Evolutionary conservation across 345 rosid species (phyloP).

Genomic region (Excoecaria cochinchinensis): DNA sequence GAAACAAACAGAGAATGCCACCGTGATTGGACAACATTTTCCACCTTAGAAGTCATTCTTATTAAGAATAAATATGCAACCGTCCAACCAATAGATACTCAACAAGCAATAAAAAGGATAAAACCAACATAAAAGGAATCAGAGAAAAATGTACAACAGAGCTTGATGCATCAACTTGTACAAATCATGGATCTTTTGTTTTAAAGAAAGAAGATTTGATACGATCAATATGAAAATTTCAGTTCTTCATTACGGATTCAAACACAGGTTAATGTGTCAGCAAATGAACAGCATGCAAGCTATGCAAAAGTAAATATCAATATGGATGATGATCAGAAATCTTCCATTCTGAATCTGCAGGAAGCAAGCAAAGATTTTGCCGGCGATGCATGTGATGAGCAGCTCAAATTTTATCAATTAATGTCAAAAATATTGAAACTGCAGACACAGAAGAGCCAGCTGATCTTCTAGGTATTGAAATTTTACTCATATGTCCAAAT

Average conservation of each 20-base stretch:
- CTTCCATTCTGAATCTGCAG: background rate
- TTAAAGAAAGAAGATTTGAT: constrained; percentile 28
- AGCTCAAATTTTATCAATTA: too few species aligned
- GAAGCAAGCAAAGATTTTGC: too few species aligned
- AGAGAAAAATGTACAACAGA: background rate
- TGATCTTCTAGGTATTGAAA: constrained; percentile 30
- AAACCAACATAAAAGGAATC: too few species aligned
- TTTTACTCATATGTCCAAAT: background rate
- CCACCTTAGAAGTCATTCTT: too few species aligned
- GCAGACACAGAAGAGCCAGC: constrained; percentile 21
- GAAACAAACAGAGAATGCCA: too few species aligned
- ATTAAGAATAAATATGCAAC: too few species aligned
- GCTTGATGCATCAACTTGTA: constrained; percentile 46
- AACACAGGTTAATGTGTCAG: background rate
- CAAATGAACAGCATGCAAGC: constrained; percentile 12
- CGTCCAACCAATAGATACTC: too few species aligned
- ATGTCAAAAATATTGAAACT: constrained; percentile 5
- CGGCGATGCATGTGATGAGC: too few species aligned
- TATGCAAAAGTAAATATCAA: constrained; percentile 20
- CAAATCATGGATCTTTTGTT: constrained; percentile 29
- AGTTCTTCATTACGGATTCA: constrained; percentile 22
- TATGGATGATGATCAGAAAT: constrained; percentile 4
- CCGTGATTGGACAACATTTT: too few species aligned
- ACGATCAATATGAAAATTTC: background rate
- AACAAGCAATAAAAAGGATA: too few species aligned